phyloP scores from a whole-genome alignment of 2,329 filamentous ascomycete genomes.

The Colletotrichum sp. region DNA sequence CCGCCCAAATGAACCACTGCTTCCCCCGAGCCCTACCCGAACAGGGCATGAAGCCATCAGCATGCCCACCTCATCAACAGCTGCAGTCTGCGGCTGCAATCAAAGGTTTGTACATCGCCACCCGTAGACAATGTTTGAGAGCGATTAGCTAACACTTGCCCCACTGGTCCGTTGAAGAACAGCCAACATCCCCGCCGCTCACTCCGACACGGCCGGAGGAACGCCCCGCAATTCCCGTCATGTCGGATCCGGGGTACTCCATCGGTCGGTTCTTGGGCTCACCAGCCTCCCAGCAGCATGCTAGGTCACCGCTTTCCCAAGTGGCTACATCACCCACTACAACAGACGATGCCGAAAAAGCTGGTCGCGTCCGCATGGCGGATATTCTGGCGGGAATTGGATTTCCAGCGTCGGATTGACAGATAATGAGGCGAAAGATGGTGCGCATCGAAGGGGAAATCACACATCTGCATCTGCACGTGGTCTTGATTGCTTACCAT shows the following conservation, averaged over 20 bases:
- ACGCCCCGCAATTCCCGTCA: conserved; percentile 8
- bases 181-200: background rate
- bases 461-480: background rate
- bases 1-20: background rate
- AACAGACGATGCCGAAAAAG: background rate
- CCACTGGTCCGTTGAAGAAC: background rate
- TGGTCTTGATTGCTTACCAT: background rate
- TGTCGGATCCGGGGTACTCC: background rate
- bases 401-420: background rate
- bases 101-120: background rate
- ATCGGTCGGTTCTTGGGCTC: background rate
- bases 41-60: background rate
- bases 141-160: background rate
- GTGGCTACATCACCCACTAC: background rate
- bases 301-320: background rate
- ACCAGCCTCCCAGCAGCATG: background rate
- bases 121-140: background rate
- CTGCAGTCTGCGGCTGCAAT: background rate
- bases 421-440: background rate
- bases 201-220: background rate
- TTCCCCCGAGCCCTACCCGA: background rate
- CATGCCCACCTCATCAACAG: conserved; percentile 8
- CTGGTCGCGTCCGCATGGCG: background rate
- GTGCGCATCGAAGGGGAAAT: background rate
- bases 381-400: background rate